Evolutionary conservation across 371 early-diverging fungal species (phyloP).

Genomic region (Lichtheimia corymbifera): DNA sequence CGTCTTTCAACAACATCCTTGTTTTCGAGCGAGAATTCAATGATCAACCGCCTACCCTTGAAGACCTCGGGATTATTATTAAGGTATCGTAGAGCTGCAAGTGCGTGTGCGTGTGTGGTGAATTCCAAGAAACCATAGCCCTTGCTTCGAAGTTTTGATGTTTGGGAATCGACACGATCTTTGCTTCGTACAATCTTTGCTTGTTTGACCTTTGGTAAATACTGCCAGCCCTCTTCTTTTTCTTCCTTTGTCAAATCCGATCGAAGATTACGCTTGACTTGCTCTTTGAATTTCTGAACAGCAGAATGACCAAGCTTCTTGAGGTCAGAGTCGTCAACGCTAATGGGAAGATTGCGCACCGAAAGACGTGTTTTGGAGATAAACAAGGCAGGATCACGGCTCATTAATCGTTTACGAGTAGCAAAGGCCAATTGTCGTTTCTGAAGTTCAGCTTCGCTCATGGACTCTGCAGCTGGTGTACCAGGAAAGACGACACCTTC

Average conservation of each 20-base stretch:
- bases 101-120: conserved; percentile 82
- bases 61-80: conserved; percentile 83
- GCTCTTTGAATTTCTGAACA: conserved; percentile 79
- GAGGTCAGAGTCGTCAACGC: conserved; percentile 72
- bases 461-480: conserved; percentile 73
- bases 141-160: conserved; percentile 71
- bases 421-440: conserved; percentile 80
- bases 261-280: conserved; percentile 69
- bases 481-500: conserved; percentile 87
- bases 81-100: conserved; percentile 88
- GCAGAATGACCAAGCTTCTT: conserved; percentile 66
- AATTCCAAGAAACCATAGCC: conserved; percentile 96
- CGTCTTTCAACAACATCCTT: conserved; percentile 75
- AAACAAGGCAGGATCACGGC: conserved; percentile 84
- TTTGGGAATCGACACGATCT: conserved; percentile 73
- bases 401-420: conserved; percentile 75
- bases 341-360: conserved; percentile 78
- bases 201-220: conserved; percentile 68
- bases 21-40: conserved; percentile 95
- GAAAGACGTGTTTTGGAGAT: conserved; percentile 88
- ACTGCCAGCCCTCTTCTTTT: conserved; percentile 74
- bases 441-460: conserved; percentile 72
- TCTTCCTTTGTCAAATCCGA: conserved; percentile 72
- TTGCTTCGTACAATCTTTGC: conserved; percentile 84
- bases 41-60: conserved; percentile 65